Conservation (phyloP, 805 yeast genomes). For the Grigorovia transvaalensis region DNA sequence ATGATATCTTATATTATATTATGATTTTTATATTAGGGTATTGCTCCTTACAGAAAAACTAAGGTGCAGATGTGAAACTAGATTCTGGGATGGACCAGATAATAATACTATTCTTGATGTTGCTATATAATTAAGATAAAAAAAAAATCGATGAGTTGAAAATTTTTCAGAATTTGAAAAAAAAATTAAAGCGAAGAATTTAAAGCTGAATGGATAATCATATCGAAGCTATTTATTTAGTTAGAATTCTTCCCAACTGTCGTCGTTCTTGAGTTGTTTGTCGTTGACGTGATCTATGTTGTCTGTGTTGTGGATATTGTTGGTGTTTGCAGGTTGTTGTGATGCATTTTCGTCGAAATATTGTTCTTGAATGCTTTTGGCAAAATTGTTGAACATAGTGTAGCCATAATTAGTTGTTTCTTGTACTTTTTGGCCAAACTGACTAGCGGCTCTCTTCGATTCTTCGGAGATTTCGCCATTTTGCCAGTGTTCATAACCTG, state of each 20-base stretch:
- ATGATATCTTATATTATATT: slow-evolving; percentile 20
- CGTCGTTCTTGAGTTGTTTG: slow-evolving; percentile 1
- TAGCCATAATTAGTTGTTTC: slow-evolving; percentile 74
- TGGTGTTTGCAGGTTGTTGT: slow-evolving; percentile 16
- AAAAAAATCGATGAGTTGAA: slow-evolving; percentile 1
- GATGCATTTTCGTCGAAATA: slow-evolving; percentile 17
- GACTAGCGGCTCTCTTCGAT: slow-evolving; percentile 88
- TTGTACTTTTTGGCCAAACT: slow-evolving; percentile 89
- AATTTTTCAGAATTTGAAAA: not conserved
- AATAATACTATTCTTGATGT: not conserved
- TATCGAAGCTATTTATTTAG: not conserved
- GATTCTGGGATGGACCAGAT: too few relatives aligned
- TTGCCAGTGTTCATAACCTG: slow-evolving; percentile 72
- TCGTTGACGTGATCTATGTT: not conserved
- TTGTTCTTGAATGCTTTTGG: slow-evolving; percentile 34
- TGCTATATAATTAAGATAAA: not conserved
- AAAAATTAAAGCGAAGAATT: not conserved
- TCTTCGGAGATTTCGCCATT: slow-evolving; percentile 64
- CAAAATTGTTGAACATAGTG: slow-evolving; percentile 52
- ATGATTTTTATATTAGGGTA: not conserved
- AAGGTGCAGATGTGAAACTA: too few relatives aligned
- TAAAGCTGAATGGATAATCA: not conserved
- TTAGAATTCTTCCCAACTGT: slow-evolving; percentile 5
- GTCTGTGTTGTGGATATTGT: not conserved
- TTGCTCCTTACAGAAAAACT: too few relatives aligned